phyloP scores from a whole-genome alignment of 2,329 filamentous ascomycete genomes.

The Phialophora chinensis region DNA sequence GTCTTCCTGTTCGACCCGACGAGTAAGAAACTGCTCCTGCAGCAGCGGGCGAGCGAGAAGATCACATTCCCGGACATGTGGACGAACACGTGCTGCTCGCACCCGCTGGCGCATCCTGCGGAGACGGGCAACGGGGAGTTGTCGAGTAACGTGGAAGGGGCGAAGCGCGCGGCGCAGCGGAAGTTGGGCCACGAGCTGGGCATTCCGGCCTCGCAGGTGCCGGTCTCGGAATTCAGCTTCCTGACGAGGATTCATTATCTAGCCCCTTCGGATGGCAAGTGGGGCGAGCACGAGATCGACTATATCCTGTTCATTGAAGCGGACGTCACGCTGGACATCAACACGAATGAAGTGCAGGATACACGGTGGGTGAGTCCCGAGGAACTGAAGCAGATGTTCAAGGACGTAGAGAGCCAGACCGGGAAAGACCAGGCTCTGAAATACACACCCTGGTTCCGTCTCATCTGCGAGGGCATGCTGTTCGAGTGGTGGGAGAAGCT shows the following conservation, averaged over 20 bases:
- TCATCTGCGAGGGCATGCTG: slow-evolving; percentile 96
- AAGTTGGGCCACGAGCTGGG: slow-evolving; percentile 96
- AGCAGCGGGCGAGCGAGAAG: slow-evolving; percentile 94
- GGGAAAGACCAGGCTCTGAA: slow-evolving; percentile 77
- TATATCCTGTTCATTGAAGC: slow-evolving; percentile 99
- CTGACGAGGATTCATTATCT: slow-evolving; percentile 98
- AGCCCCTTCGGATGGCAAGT: slow-evolving; percentile 94
- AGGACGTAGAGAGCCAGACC: slow-evolving; percentile 71
- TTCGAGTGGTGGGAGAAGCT: slow-evolving; percentile 97
- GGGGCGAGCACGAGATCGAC: slow-evolving; percentile 99
- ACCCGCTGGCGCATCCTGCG: slow-evolving; percentile 86
- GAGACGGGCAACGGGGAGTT: slow-evolving; percentile 82
- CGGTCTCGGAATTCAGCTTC: slow-evolving; percentile 88
- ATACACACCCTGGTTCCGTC: slow-evolving; percentile 99
- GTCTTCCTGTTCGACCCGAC: slow-evolving; percentile 92
- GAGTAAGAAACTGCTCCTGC: slow-evolving; percentile 87
- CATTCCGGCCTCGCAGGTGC: slow-evolving; percentile 86
- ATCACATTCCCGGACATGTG: slow-evolving; percentile 99
- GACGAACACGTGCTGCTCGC: slow-evolving; percentile 99
- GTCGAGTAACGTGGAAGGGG: slow-evolving; percentile 78
- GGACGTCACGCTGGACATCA: slow-evolving; percentile 82
- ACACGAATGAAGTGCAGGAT: slow-evolving; percentile 86
- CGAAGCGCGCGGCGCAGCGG: slow-evolving; percentile 87
- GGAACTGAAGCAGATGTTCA: slow-evolving; percentile 83
- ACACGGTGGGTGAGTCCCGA: slow-evolving; percentile 82